Percentiles rank a stretch among this genome's conserved stretches.
Conservation (phyloP, 2,329 filamentous ascomycete species). For the Penicillium thymicola region DNA sequence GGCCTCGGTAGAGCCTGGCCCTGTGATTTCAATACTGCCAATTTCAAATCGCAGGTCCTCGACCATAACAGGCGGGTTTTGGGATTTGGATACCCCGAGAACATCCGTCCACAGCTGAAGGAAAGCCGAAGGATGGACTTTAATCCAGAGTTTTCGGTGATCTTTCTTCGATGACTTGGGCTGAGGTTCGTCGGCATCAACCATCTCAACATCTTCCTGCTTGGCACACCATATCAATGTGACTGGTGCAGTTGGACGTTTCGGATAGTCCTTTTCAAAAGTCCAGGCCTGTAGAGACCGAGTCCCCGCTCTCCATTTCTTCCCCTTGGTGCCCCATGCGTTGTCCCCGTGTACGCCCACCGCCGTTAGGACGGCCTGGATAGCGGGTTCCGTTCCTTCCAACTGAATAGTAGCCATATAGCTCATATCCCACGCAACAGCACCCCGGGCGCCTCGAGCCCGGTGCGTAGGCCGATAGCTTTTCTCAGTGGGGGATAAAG, state of each 20-base stretch:
- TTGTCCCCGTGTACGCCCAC: constrained; percentile 60
- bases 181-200: constrained; percentile 23
- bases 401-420: constrained; percentile 86
- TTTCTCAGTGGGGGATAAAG: constrained; percentile 83
- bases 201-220: constrained; percentile 38
- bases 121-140: constrained; percentile 77
- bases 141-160: constrained; percentile 61
- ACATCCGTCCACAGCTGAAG: constrained; percentile 62
- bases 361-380: constrained; percentile 64
- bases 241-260: constrained; percentile 65
- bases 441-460: constrained; percentile 69
- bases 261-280: constrained; percentile 53
- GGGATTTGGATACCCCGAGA: constrained; percentile 56
- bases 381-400: constrained; percentile 61
- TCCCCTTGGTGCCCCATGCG: constrained; percentile 61
- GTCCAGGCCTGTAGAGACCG: constrained; percentile 58
- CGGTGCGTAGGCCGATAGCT: constrained; percentile 84
- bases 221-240: constrained; percentile 71
- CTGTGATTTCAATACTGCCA: constrained; percentile 67
- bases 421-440: constrained; percentile 87
- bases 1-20: constrained; percentile 75
- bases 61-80: constrained; percentile 59
- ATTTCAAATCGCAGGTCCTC: constrained; percentile 70
- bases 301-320: constrained; percentile 67
- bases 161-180: constrained; percentile 28